phyloP scores from a whole-genome alignment of 2,329 filamentous ascomycete species.

The Penicillium polonicum region DNA sequence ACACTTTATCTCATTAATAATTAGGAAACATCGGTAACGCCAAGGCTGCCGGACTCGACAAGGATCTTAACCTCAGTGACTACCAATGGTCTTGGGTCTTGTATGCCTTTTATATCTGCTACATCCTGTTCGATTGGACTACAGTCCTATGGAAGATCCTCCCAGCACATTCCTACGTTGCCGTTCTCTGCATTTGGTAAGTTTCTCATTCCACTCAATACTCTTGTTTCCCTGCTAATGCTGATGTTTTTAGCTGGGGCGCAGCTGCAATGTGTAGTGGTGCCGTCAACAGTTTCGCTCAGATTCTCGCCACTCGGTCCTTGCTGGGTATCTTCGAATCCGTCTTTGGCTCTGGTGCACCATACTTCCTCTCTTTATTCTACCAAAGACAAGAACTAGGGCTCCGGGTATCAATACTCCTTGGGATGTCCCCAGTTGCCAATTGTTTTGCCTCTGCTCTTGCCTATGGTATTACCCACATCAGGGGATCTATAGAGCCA shows the following conservation, averaged over 20 bases:
- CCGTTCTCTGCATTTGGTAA: conserved; percentile 24
- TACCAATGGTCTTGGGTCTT: conserved; percentile 28
- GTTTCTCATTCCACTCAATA: neutral
- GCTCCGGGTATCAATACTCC: conserved; percentile 49
- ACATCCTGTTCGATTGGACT: conserved; percentile 29
- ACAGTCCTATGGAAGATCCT: conserved; percentile 28
- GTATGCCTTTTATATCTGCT: conserved; percentile 28
- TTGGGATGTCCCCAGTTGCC: conserved; percentile 40
- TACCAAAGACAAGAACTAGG: conserved; percentile 53
- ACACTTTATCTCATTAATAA: neutral
- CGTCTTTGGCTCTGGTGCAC: conserved; percentile 24
- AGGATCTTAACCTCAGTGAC: conserved; percentile 19
- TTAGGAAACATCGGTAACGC: conserved; percentile 27
- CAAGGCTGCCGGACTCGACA: conserved; percentile 25
- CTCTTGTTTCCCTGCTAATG: neutral
- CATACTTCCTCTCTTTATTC: conserved; percentile 47
- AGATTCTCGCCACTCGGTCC: conserved; percentile 23
- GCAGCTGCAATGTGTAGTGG: conserved; percentile 27
- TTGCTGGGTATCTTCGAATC: conserved; percentile 26
- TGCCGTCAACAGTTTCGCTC: conserved; percentile 21
- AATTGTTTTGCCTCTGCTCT: conserved; percentile 44
- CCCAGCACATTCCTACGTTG: conserved; percentile 26
- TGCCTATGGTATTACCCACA: conserved; percentile 39
- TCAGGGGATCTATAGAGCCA: conserved; percentile 21
- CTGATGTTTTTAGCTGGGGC: conserved; percentile 20